Evolutionary conservation across 1,139 yeast genomes (phyloP).

Genomic region (Debaryomyces singareniensis): DNA sequence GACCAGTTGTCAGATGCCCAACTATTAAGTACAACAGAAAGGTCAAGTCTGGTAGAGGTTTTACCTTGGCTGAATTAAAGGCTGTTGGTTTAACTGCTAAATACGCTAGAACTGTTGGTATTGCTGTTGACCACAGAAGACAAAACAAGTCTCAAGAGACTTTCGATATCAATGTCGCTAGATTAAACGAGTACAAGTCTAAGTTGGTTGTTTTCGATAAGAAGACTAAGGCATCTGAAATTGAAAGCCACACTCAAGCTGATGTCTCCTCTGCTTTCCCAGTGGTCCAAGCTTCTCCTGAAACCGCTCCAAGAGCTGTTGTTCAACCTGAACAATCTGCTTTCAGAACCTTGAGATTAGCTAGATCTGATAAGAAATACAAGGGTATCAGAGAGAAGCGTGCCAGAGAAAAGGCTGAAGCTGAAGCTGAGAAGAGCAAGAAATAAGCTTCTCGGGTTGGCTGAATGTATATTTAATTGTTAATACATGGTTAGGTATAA

Average conservation of each 20-base stretch:
- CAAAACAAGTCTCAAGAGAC: conserved; percentile 97
- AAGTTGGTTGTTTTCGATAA: conserved; percentile 95
- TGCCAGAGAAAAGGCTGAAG: conserved; percentile 95
- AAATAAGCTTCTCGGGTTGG: conserved; percentile 43
- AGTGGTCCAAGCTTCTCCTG: conserved; percentile 70
- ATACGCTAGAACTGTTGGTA: conserved; percentile 97
- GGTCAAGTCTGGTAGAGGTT: conserved; percentile 99
- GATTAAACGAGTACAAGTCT: conserved; percentile 94
- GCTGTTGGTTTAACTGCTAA: conserved; percentile 95
- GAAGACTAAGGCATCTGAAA: conserved; percentile 71
- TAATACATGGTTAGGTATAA: conserved; percentile 1
- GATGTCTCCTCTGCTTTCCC: conserved; percentile 86
- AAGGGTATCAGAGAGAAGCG: conserved; percentile 97
- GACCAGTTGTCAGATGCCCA: conserved; percentile 99
- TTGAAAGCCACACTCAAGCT: conserved; percentile 67
- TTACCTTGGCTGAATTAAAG: conserved; percentile 96
- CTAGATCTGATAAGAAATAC: conserved; percentile 91
- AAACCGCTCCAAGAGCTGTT: conserved; percentile 85
- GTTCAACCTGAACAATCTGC: conserved; percentile 82
- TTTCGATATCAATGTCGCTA: conserved; percentile 88
- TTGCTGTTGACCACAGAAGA: conserved; percentile 99
- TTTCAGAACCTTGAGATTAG: conserved; percentile 91
- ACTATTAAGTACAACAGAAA: conserved; percentile 98
- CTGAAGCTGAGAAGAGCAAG: conserved; percentile 96
- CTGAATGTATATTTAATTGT: conserved; percentile 3